Percentiles rank a stretch among this genome's conserved stretches.
These are phyloP conservation scores for Silene uniflora DNA, from an alignment of 148 eudicot species.

Conservation along the genomic window DNA sequence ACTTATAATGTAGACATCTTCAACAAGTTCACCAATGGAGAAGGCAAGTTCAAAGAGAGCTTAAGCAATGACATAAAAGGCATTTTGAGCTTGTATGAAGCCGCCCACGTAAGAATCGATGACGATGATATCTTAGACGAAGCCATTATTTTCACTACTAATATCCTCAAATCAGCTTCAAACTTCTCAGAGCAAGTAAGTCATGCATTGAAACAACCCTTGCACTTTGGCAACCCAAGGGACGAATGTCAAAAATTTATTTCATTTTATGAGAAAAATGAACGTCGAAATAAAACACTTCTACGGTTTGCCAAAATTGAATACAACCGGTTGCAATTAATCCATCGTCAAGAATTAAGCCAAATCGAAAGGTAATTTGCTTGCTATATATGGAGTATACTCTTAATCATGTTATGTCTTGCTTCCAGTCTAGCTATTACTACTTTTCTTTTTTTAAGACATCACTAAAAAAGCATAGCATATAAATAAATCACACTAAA, in stretches of 20 bases:
- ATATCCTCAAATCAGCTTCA: background rate
- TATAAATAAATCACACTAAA: too few species aligned
- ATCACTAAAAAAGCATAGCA: too few species aligned
- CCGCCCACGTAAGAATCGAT: constrained; percentile 15
- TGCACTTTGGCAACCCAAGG: too few species aligned
- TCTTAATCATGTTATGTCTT: too few species aligned
- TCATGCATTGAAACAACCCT: constrained; percentile 11
- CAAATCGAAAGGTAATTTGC: constrained; percentile 26
- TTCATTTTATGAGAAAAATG: constrained; percentile 24
- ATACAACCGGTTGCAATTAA: constrained; percentile 29
- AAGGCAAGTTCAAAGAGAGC: constrained; percentile 19
- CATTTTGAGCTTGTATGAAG: constrained; percentile 19
- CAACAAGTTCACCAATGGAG: constrained; percentile 21
- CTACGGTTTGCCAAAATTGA: constrained; percentile 32
- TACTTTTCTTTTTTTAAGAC: too few species aligned
- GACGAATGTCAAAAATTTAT: too few species aligned
- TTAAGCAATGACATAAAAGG: constrained; percentile 19
- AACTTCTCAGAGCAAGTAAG: background rate
- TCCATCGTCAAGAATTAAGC: constrained; percentile 33
- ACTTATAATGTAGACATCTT: constrained; percentile 16
- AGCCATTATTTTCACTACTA: constrained; percentile 12
- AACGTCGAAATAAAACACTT: constrained; percentile 19
- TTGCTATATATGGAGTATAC: background rate
- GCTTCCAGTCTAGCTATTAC: too few species aligned
- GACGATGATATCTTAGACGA: constrained; percentile 19